These are phyloP conservation scores for Coemansia sp. DNA, from an alignment of 192 early-diverging fungal genomes.

Conservation along the genomic window DNA sequence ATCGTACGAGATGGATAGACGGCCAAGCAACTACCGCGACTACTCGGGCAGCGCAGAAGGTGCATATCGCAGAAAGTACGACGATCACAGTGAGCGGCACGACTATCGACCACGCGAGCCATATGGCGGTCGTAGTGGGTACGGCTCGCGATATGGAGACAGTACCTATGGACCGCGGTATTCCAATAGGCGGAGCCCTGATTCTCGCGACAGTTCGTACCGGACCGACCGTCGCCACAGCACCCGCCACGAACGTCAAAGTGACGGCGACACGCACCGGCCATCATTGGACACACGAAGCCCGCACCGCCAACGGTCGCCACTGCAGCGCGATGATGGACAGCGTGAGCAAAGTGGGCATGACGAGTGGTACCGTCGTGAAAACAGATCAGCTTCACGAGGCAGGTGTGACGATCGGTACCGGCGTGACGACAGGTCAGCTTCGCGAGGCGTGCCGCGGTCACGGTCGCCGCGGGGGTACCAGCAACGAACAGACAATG, in stretches of 20 bases:
- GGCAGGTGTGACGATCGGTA: constrained; percentile 16
- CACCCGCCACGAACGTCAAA: constrained; percentile 29
- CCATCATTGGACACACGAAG: neutral
- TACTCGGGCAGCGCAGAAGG: constrained; percentile 6
- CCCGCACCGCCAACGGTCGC: constrained; percentile 15
- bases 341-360: constrained; percentile 15
- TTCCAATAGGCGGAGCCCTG: constrained; percentile 29
- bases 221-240: constrained; percentile 31
- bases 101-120: constrained; percentile 23
- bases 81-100: constrained; percentile 25
- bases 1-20: constrained; percentile 20
- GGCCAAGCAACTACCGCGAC: constrained; percentile 20
- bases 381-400: constrained; percentile 16
- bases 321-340: constrained; percentile 12
- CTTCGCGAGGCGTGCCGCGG: constrained; percentile 13
- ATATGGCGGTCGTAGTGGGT: constrained; percentile 19
- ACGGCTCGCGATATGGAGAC: constrained; percentile 24
- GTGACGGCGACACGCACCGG: neutral
- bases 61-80: constrained; percentile 30
- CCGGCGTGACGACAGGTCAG: constrained; percentile 8
- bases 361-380: constrained; percentile 12
- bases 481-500: constrained; percentile 1
- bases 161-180: constrained; percentile 16
- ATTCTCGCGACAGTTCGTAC: constrained; percentile 17
- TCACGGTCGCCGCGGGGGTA: constrained; percentile 32